Conservation (phyloP, 768 basidiomycete species). For the Trametes cubensis region DNA sequence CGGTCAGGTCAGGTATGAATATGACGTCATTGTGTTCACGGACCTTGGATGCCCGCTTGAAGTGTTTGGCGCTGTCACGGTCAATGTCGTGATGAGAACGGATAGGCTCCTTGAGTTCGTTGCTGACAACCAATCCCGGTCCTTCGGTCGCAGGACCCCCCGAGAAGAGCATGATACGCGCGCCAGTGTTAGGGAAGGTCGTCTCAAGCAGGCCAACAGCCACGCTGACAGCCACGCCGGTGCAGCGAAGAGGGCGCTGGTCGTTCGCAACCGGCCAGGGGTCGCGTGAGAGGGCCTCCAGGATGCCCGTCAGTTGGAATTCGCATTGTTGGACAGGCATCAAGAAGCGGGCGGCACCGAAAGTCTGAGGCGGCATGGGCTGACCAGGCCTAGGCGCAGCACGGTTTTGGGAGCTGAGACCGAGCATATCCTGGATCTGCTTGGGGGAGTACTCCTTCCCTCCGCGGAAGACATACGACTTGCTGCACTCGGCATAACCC, state of each 20-base stretch:
- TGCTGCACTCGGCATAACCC: conserved; percentile 93
- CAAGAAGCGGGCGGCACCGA: conserved; percentile 89
- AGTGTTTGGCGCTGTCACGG: conserved; percentile 94
- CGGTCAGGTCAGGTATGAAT: conserved; percentile 7
- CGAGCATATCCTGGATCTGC: conserved; percentile 98
- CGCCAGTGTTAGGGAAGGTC: conserved; percentile 94
- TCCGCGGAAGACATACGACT: conserved; percentile 98
- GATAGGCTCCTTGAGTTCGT: conserved; percentile 95
- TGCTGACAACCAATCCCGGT: conserved; percentile 94
- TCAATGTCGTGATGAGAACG: conserved; percentile 99
- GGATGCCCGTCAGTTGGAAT: conserved; percentile 91
- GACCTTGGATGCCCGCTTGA: conserved; percentile 95
- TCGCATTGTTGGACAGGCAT: conserved; percentile 92
- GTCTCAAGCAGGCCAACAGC: conserved; percentile 93
- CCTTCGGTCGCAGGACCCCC: conserved; percentile 97
- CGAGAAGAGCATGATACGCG: conserved; percentile 92
- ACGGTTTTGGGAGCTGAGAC: conserved; percentile 74
- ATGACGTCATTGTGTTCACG: conserved; percentile 21
- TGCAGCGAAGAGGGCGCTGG: conserved; percentile 90
- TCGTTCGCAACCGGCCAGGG: conserved; percentile 98
- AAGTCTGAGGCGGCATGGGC: conserved; percentile 75
- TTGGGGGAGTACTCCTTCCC: conserved; percentile 95
- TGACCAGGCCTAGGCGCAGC: conserved; percentile 88
- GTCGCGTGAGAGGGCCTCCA: conserved; percentile 85
- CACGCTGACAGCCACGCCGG: conserved; percentile 91